These are phyloP conservation scores for Pleurotus eryngii DNA, from an alignment of 768 basidiomycete species.

Conservation along the genomic window DNA sequence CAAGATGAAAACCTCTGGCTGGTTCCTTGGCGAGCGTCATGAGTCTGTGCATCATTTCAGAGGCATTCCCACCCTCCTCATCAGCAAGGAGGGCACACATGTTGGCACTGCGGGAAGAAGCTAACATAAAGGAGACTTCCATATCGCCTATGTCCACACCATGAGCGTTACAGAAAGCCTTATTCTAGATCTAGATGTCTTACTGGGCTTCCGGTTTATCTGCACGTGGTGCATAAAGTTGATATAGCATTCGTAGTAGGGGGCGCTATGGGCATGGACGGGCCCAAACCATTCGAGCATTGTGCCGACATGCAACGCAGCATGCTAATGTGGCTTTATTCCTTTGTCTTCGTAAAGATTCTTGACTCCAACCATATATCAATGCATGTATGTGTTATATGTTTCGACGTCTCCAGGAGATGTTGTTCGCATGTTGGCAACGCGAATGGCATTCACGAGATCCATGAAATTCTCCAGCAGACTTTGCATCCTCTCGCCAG, in stretches of 20 bases:
- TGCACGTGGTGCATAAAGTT: slow-evolving; percentile 16
- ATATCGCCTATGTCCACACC: slow-evolving; percentile 10
- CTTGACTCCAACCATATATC: slow-evolving; percentile 13
- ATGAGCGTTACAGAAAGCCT: no score
- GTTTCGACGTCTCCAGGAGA: slow-evolving; percentile 14
- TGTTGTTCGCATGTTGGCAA: slow-evolving; percentile 17
- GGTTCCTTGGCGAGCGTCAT: slow-evolving; percentile 13
- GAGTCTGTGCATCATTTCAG: slow-evolving; percentile 7
- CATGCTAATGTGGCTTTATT: slow-evolving; percentile 20
- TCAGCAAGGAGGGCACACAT: slow-evolving; percentile 12
- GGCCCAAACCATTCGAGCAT: slow-evolving; percentile 20
- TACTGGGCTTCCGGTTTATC: slow-evolving; percentile 20
- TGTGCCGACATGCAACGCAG: slow-evolving; percentile 17
- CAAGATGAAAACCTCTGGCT: slow-evolving; percentile 11
- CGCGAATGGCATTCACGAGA: slow-evolving; percentile 20
- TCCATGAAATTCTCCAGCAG: slow-evolving; percentile 26
- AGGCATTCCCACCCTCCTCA: neutral
- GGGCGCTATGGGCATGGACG: slow-evolving; percentile 20
- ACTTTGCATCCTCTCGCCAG: slow-evolving; percentile 12
- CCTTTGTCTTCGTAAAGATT: slow-evolving; percentile 14
- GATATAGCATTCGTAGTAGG: slow-evolving; percentile 28
- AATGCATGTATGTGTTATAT: slow-evolving; percentile 16
- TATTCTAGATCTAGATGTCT: neutral
- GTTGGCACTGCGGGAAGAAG: slow-evolving; percentile 10
- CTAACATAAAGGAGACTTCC: slow-evolving; percentile 15